Evolutionary conservation across 2,329 filamentous ascomycete species (phyloP).

Genomic region (Esteya vermicola): DNA sequence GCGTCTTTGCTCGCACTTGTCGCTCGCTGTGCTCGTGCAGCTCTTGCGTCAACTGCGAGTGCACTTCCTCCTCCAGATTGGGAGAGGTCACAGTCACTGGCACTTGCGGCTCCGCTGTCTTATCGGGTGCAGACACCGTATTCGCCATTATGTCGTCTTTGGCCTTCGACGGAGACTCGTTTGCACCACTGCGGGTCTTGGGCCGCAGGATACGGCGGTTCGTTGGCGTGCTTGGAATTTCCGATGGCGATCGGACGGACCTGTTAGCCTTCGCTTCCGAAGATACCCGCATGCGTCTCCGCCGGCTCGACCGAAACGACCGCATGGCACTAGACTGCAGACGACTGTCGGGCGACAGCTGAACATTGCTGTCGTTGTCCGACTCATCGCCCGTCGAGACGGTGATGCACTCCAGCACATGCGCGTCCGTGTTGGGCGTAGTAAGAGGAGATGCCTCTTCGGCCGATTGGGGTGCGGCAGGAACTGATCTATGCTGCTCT

Average conservation of each 20-base stretch:
- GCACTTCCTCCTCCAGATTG: slow-evolving; percentile 15
- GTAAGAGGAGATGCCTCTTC: slow-evolving; percentile 1
- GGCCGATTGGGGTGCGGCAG: slow-evolving; percentile 14
- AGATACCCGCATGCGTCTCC: too few species aligned
- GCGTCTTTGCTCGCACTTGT: slow-evolving; percentile 6
- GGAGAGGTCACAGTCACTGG: background rate
- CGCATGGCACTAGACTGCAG: too few species aligned
- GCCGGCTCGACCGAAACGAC: too few species aligned
- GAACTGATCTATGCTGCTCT: slow-evolving; percentile 19
- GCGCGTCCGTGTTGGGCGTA: slow-evolving; percentile 4
- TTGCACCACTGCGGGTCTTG: background rate
- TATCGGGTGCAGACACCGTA: background rate
- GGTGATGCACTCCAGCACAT: slow-evolving; percentile 18
- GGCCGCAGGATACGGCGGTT: background rate
- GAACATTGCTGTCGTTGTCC: too few species aligned
- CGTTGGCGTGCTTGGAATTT: background rate
- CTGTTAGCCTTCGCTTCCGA: too few species aligned
- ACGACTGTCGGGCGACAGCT: too few species aligned
- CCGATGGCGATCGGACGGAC: too few species aligned
- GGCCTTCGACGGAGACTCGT: background rate
- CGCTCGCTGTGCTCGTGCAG: slow-evolving; percentile 11
- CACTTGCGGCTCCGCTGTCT: background rate
- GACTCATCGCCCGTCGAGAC: slow-evolving; percentile 12
- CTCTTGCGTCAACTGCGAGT: slow-evolving; percentile 15
- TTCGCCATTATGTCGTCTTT: background rate